Evolutionary conservation across 1,284 basidiomycete genomes (phyloP), one percentile per base, ranked within the genome.

Genomic region (Ceratobasidium sp.): DNA sequence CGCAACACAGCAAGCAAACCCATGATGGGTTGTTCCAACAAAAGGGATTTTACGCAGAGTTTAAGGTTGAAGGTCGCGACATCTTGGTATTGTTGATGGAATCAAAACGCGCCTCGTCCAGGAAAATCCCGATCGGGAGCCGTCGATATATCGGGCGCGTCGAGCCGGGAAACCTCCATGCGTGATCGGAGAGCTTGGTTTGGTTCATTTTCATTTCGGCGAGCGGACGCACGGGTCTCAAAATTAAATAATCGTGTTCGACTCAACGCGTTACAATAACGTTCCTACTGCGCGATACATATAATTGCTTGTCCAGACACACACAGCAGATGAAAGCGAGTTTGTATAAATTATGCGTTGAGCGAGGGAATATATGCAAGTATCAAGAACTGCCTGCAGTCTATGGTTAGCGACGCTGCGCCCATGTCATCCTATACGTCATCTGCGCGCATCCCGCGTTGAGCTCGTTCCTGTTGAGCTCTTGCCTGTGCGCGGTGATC

Each of bases 291-390:
- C 49, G n/a, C 33, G 53, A 75, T 75, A 75, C 47, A 75, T 56
- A 60, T 15, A 23, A 35, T 20, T 61, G 26, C 20, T 45, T n/a
- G 15, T 20, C 56, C 60, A 65, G 17, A 6, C 49, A 6, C 49
- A 61, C 47, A 75, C 61, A 66, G 69, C 69, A 73, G 61, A 54
- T 65, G 61, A 75, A 75, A 75, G 73, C 73, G 37, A 66, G n/a
- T n/a, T n/a, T n/a, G 61, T 65, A 75, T 75, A 75, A 75, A 23
- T 75, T 75, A 65, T n/a, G 73, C 73, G 73, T 75, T 28, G 61
- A 75, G 61, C 15, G n/a, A n/a, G n/a, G n/a, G n/a, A n/a, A n/a
- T n/a, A n/a, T n/a, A n/a, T n/a, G 35, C 49, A 65, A 65, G 42
- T 8, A 67, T 13, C 26, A 5, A 45, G 31, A 42, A 23, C 60